phyloP scores from a whole-genome alignment of 192 early-diverging fungal species.

The Spinellus fusiger region DNA sequence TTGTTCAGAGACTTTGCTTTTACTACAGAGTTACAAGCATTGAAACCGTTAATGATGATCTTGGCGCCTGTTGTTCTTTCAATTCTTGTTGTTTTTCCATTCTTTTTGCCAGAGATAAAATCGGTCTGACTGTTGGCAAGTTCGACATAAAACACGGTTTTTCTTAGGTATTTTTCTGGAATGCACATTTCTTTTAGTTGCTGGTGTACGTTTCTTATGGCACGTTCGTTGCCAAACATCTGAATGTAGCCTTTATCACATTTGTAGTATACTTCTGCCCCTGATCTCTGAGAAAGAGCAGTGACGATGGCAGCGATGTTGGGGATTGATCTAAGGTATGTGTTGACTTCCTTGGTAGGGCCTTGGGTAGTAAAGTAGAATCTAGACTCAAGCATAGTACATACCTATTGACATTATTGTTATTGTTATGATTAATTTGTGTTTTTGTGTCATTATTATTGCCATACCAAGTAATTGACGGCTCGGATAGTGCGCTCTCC shows the following conservation, averaged over 20 bases:
- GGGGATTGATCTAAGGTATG: slow-evolving; percentile 26
- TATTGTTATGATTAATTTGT: neutral
- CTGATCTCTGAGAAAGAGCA: slow-evolving; percentile 46
- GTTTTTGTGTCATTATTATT: neutral
- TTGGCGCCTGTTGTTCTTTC: slow-evolving; percentile 65
- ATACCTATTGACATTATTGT: slow-evolving; percentile 10
- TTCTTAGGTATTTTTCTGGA: slow-evolving; percentile 36
- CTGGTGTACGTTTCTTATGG: slow-evolving; percentile 56
- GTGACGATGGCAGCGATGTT: slow-evolving; percentile 38
- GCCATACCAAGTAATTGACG: slow-evolving; percentile 61
- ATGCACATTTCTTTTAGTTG: slow-evolving; percentile 45
- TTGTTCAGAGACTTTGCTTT: slow-evolving; percentile 56
- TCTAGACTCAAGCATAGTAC: slow-evolving; percentile 26
- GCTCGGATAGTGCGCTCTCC: slow-evolving; percentile 66
- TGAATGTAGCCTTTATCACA: slow-evolving; percentile 49
- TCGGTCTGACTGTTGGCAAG: slow-evolving; percentile 73
- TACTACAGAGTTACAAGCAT: slow-evolving; percentile 78
- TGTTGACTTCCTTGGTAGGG: neutral
- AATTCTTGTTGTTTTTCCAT: slow-evolving; percentile 84
- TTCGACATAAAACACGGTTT: slow-evolving; percentile 72
- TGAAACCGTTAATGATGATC: slow-evolving; percentile 61
- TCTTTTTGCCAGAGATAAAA: slow-evolving; percentile 87
- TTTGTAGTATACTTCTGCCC: slow-evolving; percentile 57
- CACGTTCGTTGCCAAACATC: slow-evolving; percentile 61
- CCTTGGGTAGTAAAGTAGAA: slow-evolving; percentile 23